phyloP scores from a whole-genome alignment of 805 yeast species.

The Metschnikowia gruessii region DNA sequence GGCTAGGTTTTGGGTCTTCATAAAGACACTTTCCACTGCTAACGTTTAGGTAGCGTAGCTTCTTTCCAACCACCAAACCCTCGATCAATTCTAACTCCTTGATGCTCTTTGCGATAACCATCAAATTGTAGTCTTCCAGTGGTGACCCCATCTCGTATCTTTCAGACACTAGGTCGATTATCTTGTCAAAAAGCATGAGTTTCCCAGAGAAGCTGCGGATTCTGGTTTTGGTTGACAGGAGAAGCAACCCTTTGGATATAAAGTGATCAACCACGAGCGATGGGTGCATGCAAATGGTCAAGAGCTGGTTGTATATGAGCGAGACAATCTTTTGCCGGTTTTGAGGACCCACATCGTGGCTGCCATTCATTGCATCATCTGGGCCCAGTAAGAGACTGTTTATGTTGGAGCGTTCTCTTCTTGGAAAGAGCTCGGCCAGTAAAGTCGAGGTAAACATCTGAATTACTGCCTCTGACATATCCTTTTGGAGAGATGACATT shows the following conservation, averaged over 20 bases:
- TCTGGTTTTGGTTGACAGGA: constrained; percentile 61
- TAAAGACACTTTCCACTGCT: constrained; percentile 57
- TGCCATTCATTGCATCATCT: constrained; percentile 11
- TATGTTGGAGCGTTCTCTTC: constrained; percentile 33
- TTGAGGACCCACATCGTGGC: not conserved
- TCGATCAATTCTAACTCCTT: constrained; percentile 79
- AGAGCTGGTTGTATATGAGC: constrained; percentile 44
- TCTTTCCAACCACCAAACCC: constrained; percentile 71
- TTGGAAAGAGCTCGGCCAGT: constrained; percentile 21
- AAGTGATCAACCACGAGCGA: constrained; percentile 72
- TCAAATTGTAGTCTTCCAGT: constrained; percentile 19
- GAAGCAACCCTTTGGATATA: constrained; percentile 64
- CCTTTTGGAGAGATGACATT: constrained; percentile 34
- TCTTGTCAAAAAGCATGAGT: constrained; percentile 50
- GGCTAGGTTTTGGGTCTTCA: constrained; percentile 28
- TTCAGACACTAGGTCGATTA: constrained; percentile 39
- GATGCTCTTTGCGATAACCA: constrained; percentile 56
- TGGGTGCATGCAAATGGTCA: constrained; percentile 61
- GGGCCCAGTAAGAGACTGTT: constrained; percentile 32
- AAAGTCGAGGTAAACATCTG: constrained; percentile 30
- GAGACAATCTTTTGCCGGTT: constrained; percentile 22
- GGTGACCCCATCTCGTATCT: constrained; percentile 12
- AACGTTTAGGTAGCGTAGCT: constrained; percentile 59
- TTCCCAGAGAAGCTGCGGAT: constrained; percentile 57
- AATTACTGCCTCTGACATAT: constrained; percentile 32